Evolutionary conservation across 2,329 filamentous ascomycete species (phyloP).

Genomic region (Calonectria pseudoreteaudii): DNA sequence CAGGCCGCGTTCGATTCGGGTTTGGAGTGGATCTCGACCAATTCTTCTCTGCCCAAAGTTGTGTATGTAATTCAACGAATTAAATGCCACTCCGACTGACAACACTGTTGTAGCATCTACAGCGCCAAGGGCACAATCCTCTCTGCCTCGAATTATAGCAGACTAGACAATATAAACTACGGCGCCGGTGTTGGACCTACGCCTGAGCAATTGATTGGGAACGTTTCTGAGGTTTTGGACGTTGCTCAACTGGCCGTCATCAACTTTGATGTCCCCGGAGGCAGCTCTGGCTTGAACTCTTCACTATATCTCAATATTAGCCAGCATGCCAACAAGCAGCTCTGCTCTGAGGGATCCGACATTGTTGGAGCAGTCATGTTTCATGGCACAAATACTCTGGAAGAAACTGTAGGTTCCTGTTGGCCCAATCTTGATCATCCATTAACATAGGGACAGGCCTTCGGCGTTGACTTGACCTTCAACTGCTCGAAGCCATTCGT

Average conservation of each 20-base stretch:
- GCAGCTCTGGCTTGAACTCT: slow-evolving; percentile 47
- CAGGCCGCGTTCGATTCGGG: slow-evolving; percentile 23
- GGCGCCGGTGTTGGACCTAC: slow-evolving; percentile 42
- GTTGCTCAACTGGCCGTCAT: slow-evolving; percentile 47
- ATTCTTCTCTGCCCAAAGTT: slow-evolving; percentile 43
- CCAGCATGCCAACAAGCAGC: slow-evolving; percentile 45
- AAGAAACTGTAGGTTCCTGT: slow-evolving; percentile 55
- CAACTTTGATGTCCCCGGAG: slow-evolving; percentile 40
- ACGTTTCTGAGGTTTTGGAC: slow-evolving; percentile 46
- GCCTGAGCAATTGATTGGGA: slow-evolving; percentile 43
- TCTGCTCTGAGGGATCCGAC: slow-evolving; percentile 46
- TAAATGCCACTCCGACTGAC: slow-evolving; percentile 11
- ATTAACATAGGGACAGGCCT: not conserved
- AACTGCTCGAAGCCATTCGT: slow-evolving; percentile 37
- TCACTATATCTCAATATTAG: slow-evolving; percentile 48
- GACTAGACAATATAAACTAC: slow-evolving; percentile 49
- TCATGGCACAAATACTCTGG: slow-evolving; percentile 67
- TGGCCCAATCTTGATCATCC: not conserved
- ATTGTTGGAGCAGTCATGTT: slow-evolving; percentile 42
- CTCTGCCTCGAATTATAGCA: slow-evolving; percentile 49
- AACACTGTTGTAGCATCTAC: slow-evolving; percentile 14
- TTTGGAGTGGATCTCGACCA: slow-evolving; percentile 40
- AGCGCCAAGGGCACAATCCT: slow-evolving; percentile 47
- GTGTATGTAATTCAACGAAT: slow-evolving; percentile 30
- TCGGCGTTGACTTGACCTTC: slow-evolving; percentile 31